Percentiles rank a stretch among this genome's conserved stretches.
These are phyloP conservation scores for Calonectria montana DNA, from an alignment of 2,329 filamentous ascomycete genomes.

Conservation along the genomic window DNA sequence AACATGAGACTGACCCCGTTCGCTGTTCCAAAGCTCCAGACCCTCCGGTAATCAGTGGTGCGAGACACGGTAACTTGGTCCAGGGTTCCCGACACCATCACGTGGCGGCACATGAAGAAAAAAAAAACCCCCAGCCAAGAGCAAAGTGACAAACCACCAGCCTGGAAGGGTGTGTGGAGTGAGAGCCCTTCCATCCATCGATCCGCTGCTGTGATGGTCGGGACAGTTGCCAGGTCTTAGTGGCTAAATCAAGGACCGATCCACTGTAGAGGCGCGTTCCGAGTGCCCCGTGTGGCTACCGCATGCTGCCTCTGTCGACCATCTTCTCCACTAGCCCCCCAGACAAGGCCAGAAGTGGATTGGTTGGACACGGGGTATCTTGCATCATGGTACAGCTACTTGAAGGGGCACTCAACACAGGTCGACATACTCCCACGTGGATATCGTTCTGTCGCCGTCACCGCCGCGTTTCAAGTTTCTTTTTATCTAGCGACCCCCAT, in stretches of 20 bases:
- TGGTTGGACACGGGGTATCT: conserved; percentile 16
- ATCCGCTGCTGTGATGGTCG: background rate
- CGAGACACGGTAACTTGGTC: background rate
- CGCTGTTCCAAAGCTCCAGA: background rate
- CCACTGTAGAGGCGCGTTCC: conserved; percentile 10
- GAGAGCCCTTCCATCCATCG: background rate
- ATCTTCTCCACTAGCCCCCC: conserved; percentile 7
- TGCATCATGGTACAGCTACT: conserved; percentile 19
- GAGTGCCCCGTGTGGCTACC: conserved; percentile 16
- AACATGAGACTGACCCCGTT: background rate
- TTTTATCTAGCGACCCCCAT: background rate
- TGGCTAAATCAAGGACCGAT: background rate
- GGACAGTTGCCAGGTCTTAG: conserved; percentile 2
- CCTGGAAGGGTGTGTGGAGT: background rate
- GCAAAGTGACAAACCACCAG: background rate
- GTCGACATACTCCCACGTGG: conserved; percentile 24
- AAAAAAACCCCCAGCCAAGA: background rate
- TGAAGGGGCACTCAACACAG: conserved; percentile 18
- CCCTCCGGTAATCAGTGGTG: background rate
- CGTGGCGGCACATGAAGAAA: background rate
- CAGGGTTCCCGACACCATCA: background rate
- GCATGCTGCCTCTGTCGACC: background rate
- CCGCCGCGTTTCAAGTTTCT: conserved; percentile 5
- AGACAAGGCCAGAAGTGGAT: conserved; percentile 8
- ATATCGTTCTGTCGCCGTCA: conserved; percentile 15